phyloP scores from a whole-genome alignment of 345 rosid species.

The Aegle marmelos region DNA sequence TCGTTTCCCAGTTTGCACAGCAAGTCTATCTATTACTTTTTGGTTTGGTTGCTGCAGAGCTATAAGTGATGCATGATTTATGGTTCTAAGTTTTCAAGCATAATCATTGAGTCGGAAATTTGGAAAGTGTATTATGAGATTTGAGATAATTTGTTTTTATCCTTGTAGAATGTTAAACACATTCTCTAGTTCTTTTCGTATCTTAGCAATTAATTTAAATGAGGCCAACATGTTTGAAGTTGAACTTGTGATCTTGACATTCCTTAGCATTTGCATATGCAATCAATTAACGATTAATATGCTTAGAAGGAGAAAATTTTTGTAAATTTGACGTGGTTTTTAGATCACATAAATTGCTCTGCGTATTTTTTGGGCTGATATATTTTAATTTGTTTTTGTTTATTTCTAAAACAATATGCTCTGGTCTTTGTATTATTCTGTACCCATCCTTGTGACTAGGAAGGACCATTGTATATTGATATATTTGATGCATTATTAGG shows the following conservation, averaged over 20 bases:
- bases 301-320: background rate
- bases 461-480: background rate
- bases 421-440: background rate
- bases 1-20: conserved; percentile 11
- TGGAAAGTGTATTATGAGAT: background rate
- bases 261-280: background rate
- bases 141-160: background rate
- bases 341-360: background rate
- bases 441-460: background rate
- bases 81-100: background rate
- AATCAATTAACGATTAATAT: background rate
- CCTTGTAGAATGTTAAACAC: background rate
- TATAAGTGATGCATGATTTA: background rate
- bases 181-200: background rate
- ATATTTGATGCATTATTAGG: background rate
- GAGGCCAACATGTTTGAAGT: background rate
- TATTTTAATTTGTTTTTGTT: background rate
- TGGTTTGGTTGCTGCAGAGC: background rate
- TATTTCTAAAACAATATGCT: background rate
- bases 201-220: background rate
- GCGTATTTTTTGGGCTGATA: background rate
- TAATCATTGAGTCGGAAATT: background rate
- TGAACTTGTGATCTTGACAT: background rate
- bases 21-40: background rate
- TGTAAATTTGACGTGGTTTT: background rate